Conservation (phyloP, 305 asterid species). For the Solanum hybrid region DNA sequence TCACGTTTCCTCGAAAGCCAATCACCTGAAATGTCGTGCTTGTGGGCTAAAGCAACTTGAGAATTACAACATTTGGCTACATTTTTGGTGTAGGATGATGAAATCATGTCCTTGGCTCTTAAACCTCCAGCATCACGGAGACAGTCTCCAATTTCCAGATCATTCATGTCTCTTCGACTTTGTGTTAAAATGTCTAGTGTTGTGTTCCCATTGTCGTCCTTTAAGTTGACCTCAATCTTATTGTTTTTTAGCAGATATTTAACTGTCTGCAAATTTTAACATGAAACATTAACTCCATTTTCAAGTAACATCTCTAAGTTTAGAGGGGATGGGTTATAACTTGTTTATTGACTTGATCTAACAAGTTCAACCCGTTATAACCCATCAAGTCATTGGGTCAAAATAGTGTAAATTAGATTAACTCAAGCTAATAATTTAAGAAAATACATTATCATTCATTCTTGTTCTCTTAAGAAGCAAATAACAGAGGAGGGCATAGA, state of each 20-base stretch:
- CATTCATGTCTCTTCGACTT: background rate
- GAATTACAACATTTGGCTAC: background rate
- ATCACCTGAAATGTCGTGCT: slow-evolving; percentile 8
- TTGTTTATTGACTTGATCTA: background rate
- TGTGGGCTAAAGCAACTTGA: background rate
- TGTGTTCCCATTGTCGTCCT: slow-evolving; percentile 18
- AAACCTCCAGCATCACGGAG: background rate
- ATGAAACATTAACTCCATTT: background rate
- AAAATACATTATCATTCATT: background rate
- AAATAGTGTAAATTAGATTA: background rate
- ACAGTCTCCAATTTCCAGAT: background rate
- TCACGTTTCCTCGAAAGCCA: slow-evolving; percentile 41
- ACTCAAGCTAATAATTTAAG: background rate
- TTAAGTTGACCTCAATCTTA: slow-evolving; percentile 12
- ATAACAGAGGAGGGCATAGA: background rate
- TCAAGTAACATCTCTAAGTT: background rate
- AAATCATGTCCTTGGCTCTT: background rate
- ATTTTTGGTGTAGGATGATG: background rate
- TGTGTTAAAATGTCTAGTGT: slow-evolving; percentile 10
- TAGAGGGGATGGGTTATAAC: background rate
- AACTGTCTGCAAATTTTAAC: slow-evolving; percentile 19
- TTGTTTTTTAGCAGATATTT: slow-evolving; percentile 5
- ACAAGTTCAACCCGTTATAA: background rate
- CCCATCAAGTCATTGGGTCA: too few species aligned
- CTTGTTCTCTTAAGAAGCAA: background rate